These are phyloP conservation scores for Aspergillus ruber DNA, from an alignment of 2,329 filamentous ascomycete species.

Conservation along the genomic window DNA sequence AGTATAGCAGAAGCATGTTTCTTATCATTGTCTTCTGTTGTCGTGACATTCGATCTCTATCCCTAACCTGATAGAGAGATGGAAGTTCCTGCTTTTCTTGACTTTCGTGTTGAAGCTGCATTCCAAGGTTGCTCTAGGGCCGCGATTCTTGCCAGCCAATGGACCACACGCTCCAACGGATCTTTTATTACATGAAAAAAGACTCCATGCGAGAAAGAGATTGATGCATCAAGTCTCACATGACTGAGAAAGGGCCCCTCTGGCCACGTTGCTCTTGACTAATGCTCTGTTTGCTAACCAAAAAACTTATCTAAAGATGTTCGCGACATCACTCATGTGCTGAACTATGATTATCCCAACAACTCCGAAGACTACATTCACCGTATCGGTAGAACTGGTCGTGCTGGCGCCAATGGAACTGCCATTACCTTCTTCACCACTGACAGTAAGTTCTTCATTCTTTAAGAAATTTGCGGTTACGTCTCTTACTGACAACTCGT, in stretches of 20 bases:
- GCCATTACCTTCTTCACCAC: constrained; percentile 98
- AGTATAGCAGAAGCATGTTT: constrained; percentile 62
- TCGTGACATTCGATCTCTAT: constrained; percentile 67
- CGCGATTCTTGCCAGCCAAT: constrained; percentile 53
- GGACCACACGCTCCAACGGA: constrained; percentile 41
- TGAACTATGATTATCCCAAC: constrained; percentile 99
- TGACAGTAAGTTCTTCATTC: constrained; percentile 69
- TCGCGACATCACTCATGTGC: constrained; percentile 99
- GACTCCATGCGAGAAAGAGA: constrained; percentile 51
- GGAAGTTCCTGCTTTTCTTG: constrained; percentile 53
- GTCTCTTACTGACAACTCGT: constrained; percentile 10
- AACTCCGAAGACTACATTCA: constrained; percentile 68
- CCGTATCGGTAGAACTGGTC: constrained; percentile 62
- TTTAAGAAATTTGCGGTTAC: not conserved
- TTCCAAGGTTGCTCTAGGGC: constrained; percentile 64
- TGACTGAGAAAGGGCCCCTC: constrained; percentile 50
- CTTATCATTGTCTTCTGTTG: constrained; percentile 20
- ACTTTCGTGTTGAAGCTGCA: constrained; percentile 64
- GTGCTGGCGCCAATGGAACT: constrained; percentile 81
- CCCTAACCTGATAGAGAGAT: constrained; percentile 61
- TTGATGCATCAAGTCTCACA: constrained; percentile 56
- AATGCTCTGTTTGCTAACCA: constrained; percentile 70
- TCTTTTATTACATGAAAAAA: constrained; percentile 29
- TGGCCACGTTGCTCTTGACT: constrained; percentile 38
- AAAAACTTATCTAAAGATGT: constrained; percentile 72